Conservation (phyloP, 1,284 basidiomycete genomes). For the Malassezia psittaci region DNA sequence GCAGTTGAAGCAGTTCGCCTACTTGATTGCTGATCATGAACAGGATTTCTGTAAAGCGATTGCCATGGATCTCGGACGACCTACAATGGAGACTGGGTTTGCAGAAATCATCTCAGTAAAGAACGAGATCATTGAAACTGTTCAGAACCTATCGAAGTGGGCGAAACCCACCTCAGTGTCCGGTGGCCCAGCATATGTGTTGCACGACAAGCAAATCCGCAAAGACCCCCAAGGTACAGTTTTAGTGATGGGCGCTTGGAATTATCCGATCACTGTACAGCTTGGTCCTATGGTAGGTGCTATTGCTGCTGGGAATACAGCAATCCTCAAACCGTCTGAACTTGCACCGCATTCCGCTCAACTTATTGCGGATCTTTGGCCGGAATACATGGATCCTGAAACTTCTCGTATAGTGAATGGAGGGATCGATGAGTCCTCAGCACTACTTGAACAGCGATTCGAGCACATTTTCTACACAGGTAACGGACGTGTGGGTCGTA, state of each 20-base stretch:
- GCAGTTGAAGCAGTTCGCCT: constrained; percentile 59
- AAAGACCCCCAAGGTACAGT: constrained; percentile 49
- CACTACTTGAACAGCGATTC: constrained; percentile 70
- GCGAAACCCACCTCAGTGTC: constrained; percentile 40
- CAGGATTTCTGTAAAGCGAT: constrained; percentile 53
- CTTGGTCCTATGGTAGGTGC: constrained; percentile 49
- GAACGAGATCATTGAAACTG: constrained; percentile 58
- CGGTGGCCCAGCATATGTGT: constrained; percentile 39
- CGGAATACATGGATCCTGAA: constrained; percentile 69
- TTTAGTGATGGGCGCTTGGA: constrained; percentile 51
- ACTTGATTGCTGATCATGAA: constrained; percentile 57
- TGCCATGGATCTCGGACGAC: constrained; percentile 55
- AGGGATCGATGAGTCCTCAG: constrained; percentile 63
- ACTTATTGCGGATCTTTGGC: constrained; percentile 63
- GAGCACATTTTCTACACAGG: constrained; percentile 60
- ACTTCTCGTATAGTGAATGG: constrained; percentile 67
- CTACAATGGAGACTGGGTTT: constrained; percentile 45
- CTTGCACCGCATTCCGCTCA: constrained; percentile 59
- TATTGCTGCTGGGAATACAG: constrained; percentile 49
- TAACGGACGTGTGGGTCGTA: constrained; percentile 61
- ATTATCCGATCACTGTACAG: constrained; percentile 43
- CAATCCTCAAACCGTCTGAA: constrained; percentile 61
- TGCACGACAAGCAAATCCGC: constrained; percentile 42
- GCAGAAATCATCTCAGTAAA: constrained; percentile 42
- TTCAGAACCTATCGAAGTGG: constrained; percentile 57